These are phyloP conservation scores for Triticum timopheevii DNA, from an alignment of 176 grass and related monocot species.

Conservation along the genomic window DNA sequence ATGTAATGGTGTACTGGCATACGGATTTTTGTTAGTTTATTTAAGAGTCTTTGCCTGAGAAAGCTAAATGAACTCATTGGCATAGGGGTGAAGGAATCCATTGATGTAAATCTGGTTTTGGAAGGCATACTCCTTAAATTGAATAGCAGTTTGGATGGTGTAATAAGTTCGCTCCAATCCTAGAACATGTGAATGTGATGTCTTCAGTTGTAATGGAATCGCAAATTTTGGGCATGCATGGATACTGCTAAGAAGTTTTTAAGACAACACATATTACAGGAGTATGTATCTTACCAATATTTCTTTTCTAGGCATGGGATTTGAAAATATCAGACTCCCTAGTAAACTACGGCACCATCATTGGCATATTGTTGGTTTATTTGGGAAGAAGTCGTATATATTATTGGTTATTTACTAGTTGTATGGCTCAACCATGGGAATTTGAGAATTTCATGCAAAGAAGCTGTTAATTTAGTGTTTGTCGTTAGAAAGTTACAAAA, in stretches of 20 bases:
- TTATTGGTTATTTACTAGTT: constrained; percentile 25
- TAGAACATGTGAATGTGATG: neutral
- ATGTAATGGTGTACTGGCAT: neutral
- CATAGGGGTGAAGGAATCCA: neutral
- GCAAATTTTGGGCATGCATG: neutral
- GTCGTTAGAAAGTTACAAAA: neutral
- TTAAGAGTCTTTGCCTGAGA: constrained; percentile 8
- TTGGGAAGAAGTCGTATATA: neutral
- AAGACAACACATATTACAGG: neutral
- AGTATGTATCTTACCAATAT: neutral
- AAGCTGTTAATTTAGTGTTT: neutral
- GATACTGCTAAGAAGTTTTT: neutral
- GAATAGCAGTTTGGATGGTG: neutral
- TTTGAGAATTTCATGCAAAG: neutral
- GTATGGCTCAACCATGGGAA: neutral
- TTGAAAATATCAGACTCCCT: neutral
- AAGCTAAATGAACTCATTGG: neutral
- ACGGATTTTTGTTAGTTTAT: neutral
- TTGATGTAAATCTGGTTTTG: neutral
- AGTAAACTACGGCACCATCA: neutral
- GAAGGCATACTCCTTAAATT: neutral
- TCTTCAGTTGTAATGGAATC: neutral
- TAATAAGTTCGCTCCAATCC: neutral
- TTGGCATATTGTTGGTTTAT: constrained; percentile 9
- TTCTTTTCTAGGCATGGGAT: neutral